Evolutionary conservation across 1,284 basidiomycete genomes (phyloP), one percentile per base, ranked within the genome.

Genomic region (Heterobasidion occidentale): DNA sequence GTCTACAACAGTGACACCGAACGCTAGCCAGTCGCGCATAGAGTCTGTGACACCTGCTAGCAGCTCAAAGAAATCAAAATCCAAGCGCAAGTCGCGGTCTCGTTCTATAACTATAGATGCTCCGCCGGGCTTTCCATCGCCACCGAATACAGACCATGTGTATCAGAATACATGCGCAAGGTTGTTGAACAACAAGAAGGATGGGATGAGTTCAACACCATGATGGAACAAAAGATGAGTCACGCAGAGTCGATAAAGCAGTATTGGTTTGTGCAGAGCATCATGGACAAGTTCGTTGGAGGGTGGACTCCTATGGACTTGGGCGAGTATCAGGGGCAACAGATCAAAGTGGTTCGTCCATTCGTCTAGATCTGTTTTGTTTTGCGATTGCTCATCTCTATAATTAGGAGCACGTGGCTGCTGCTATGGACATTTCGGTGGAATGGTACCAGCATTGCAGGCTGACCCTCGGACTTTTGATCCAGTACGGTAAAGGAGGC

Each of bases 401-500:
- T 38, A 53, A 34, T 57, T 61, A 87, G 84, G 65, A 62, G 36
- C 83, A 89, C 56, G 75, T 88, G 27, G 68, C 78, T 63, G 68
- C 67, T 42, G 81, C 81, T 9, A 70, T 88, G 53, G 70, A 73
- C 17, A 65, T 84, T 20, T 72, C 77, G 56, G 47, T 61, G 27
- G 63, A 68, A 38, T 82, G 77, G 72, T 73, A 73, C 3, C 65
- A 72, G 14, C 74, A 76, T 27, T 80, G 80, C 64, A 68, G 71
- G 15, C 82, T 83, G 61, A 80, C 77, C 7, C 65, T 83, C 51
- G 56, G 59, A 8, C 74, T 88, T 36, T 67, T 83, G 48, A 63
- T 64, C 19, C 65, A 79, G 55, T 88, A 88, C 62, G 87, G 86
- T 2, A 73, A 76, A 36, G 68, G 74, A 9, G 84, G 84, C 7